A percentile compares a stretch with the other conserved stretches of the same genome.
Conservation (phyloP, 2,329 filamentous ascomycete species). For the Beauveria varroae region DNA sequence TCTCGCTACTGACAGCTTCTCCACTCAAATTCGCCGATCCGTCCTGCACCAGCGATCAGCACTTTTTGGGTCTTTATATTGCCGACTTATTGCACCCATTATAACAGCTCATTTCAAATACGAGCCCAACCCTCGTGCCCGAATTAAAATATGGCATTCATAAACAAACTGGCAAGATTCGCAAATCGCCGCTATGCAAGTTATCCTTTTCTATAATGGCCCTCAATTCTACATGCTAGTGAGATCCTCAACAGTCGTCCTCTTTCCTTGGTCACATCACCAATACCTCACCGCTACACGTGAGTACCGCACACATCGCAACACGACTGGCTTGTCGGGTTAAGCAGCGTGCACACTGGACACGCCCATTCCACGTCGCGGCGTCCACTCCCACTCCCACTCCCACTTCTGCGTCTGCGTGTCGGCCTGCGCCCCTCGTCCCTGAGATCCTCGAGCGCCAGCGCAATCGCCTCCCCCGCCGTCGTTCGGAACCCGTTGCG, state of each 20-base stretch:
- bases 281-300: conserved; percentile 11
- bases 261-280: neutral
- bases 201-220: no score
- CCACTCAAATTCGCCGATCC: no score
- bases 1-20: no score
- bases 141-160: no score
- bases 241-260: neutral
- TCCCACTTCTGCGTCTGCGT: neutral
- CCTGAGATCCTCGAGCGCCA: conserved; percentile 78
- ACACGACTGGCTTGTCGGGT: conserved; percentile 40
- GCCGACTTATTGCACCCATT: no score
- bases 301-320: conserved; percentile 50
- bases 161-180: no score
- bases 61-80: no score
- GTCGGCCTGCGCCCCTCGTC: conserved; percentile 21
- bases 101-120: no score
- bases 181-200: no score
- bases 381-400: neutral
- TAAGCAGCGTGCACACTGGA: conserved; percentile 48
- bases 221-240: neutral
- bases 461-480: conserved; percentile 80
- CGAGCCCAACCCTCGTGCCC: no score
- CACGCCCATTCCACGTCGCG: conserved; percentile 41
- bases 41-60: no score
- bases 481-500: conserved; percentile 72